Percentiles rank a stretch among this genome's conserved stretches.
Evolutionary conservation across 179 eudicot species (phyloP).

Genomic region (Sideroxylon spinosum): DNA sequence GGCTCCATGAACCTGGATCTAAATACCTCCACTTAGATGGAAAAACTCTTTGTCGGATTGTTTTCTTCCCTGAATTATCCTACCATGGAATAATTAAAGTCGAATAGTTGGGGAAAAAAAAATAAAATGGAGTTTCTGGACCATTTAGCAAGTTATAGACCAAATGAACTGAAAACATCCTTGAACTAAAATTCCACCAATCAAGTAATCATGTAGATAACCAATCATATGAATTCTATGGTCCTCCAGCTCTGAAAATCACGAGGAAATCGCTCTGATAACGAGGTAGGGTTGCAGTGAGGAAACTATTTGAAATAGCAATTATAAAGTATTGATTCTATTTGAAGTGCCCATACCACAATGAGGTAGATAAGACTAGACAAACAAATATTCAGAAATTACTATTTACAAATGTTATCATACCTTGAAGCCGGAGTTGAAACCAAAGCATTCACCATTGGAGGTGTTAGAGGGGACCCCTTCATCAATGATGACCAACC

Average conservation of each 20-base stretch:
- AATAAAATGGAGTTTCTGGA: not conserved
- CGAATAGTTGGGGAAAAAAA: not conserved
- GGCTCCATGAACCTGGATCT: not conserved
- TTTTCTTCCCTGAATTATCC: not conserved
- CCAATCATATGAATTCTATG: not conserved
- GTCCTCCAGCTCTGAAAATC: not conserved
- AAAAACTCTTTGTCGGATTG: not conserved
- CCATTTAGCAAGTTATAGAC: not conserved
- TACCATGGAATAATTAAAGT: not conserved
- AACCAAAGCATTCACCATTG: conserved; percentile 62
- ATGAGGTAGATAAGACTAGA: not conserved
- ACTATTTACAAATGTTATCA: not conserved
- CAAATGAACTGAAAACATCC: too few species aligned
- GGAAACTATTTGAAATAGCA: not conserved
- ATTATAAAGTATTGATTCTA: not conserved
- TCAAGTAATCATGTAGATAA: not conserved
- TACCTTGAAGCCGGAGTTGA: conserved; percentile 90
- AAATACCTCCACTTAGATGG: not conserved
- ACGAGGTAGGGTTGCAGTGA: not conserved
- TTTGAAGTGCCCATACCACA: not conserved
- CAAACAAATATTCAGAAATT: conserved; percentile 5
- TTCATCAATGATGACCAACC: conserved; percentile 88
- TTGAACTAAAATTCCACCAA: not conserved
- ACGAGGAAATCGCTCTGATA: too few species aligned
- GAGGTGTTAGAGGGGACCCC: conserved; percentile 73